Evolutionary conservation across 257 asterid genomes (phyloP), one percentile per base, ranked within the genome.

Genomic region (Solanum ossicruentum): DNA sequence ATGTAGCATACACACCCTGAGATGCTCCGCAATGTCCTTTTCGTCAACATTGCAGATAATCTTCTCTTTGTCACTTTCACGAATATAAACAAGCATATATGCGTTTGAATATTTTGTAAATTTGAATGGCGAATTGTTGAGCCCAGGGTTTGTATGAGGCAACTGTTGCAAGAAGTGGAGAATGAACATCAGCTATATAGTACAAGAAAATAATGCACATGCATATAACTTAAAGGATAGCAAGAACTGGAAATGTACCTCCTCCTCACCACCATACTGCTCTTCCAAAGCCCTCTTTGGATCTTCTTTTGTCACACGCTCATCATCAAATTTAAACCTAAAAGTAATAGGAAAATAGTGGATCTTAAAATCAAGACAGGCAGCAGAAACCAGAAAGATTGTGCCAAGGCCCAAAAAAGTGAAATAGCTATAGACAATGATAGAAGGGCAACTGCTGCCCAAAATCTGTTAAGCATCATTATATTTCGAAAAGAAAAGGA

Each of bases 1-100:
- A 80, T 63, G 21, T 8, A 86, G 55, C 69, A 32, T 49, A 83
- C 89, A 85, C 91, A 94, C 98, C 94, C 98, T 89, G 49, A 94
- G 91, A 89, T 94, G 98, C 87, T 92, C 95, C 61, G 98, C 95
- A 86, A 93, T 92, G 87, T 94, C 98, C 88, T 94, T 94, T 89
- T 94, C 98, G 72, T 92, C 98, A 84, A 94, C 97, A 80, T 91
- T 91, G 87, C 98, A 94, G 87, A 94, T 89, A 85, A 94, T 94
- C 86, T 94, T 94, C 67, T 93, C 98, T 89, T 84, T 82, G 89
- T 94, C 98, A 84, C 92, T 91, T 87, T 94, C 98, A 87, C 98
- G 95, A 88, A 94, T 91, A 85, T 94, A 94, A 85, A 94, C 98
- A 84, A 94, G 98, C 98, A 94, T 94, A 87, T 92, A 94, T 18